Evolutionary conservation across 2,329 filamentous ascomycete species (phyloP), one percentile per base, ranked within the genome.

Genomic region (Sclerotinia glacialis): DNA sequence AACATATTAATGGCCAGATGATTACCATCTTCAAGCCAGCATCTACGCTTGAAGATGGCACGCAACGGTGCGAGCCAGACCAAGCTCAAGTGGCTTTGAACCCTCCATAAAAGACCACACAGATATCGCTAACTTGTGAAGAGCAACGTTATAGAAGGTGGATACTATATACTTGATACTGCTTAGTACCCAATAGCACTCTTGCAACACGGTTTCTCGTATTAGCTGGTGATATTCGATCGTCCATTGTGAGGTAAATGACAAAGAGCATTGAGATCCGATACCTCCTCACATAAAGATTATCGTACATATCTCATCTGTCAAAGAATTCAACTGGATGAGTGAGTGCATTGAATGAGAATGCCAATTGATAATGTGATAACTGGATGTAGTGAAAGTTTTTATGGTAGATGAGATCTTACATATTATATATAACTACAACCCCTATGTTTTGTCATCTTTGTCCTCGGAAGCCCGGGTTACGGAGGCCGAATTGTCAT

Each of bases 381-480:
- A 26, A 34, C 6, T 49, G 56, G 56, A 60, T 47, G 28, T 55
- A 40, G 53, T 55, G 34, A n/a, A 40, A 37, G 31, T 59, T 59
- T 46, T 5, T n/a, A 34, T 26, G n/a, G 28, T 40, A 40, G 37
- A 4, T n/a, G n/a, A n/a, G n/a, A n/a, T n/a, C n/a, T n/a, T n/a
- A n/a, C n/a, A n/a, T n/a, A n/a, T n/a, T n/a, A n/a, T 40, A 40
- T 14, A 12, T 40, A 40, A 37, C 34, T 37, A 14, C 8, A 40
- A 16, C 37, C 37, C 37, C 37, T 40, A 58, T 44, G 31, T 55
- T n/a, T 37, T 34, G n/a, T 28, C 56, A 37, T 60, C 28, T 59
- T 49, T 49, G 44, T 49, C 11, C 44, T 49, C 21, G 42, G 44
- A 37, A 61, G n/a, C 9, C 28, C 44, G 44, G 56, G 31, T 5